Evolutionary conservation across 345 rosid genomes (phyloP).

Genomic region (Clarkia xantiana): DNA sequence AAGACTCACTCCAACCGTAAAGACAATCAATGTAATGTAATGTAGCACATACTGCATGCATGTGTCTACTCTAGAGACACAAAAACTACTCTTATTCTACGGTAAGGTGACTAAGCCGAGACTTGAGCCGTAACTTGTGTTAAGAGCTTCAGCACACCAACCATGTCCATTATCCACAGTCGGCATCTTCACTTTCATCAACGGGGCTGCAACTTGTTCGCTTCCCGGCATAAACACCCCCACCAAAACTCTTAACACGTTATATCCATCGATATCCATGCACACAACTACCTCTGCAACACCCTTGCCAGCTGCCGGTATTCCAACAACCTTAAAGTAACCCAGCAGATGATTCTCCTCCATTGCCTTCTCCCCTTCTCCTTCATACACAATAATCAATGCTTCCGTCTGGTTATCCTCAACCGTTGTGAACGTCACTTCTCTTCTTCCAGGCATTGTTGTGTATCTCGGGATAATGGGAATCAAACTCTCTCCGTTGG

Average conservation of each 20-base stretch:
- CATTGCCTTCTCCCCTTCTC: slow-evolving; percentile 49
- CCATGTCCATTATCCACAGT: slow-evolving; percentile 83
- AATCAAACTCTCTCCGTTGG: slow-evolving; percentile 38
- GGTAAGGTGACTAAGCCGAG: slow-evolving; percentile 51
- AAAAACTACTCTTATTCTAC: slow-evolving; percentile 15
- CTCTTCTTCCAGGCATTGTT: slow-evolving; percentile 73
- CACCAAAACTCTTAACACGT: slow-evolving; percentile 47
- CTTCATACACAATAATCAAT: slow-evolving; percentile 62
- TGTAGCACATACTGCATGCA: too few species aligned
- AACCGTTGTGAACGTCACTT: slow-evolving; percentile 49
- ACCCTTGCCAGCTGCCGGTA: slow-evolving; percentile 56
- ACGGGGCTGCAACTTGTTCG: slow-evolving; percentile 43
- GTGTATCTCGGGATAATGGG: slow-evolving; percentile 56
- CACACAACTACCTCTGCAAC: slow-evolving; percentile 71
- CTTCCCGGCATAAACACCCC: slow-evolving; percentile 53
- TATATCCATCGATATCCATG: slow-evolving; percentile 76
- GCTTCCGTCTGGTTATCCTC: slow-evolving; percentile 61
- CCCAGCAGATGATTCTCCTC: slow-evolving; percentile 74
- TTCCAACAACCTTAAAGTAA: slow-evolving; percentile 69
- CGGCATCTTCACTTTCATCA: slow-evolving; percentile 84
- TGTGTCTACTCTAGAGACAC: too few species aligned
- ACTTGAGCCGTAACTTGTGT: slow-evolving; percentile 41
- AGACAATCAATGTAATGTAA: too few species aligned
- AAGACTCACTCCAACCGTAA: too few species aligned
- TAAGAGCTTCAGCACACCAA: slow-evolving; percentile 63